Evolutionary conservation across 495 filamentous ascomycete genomes (phyloP).

Genomic region (Neurospora discreta): DNA sequence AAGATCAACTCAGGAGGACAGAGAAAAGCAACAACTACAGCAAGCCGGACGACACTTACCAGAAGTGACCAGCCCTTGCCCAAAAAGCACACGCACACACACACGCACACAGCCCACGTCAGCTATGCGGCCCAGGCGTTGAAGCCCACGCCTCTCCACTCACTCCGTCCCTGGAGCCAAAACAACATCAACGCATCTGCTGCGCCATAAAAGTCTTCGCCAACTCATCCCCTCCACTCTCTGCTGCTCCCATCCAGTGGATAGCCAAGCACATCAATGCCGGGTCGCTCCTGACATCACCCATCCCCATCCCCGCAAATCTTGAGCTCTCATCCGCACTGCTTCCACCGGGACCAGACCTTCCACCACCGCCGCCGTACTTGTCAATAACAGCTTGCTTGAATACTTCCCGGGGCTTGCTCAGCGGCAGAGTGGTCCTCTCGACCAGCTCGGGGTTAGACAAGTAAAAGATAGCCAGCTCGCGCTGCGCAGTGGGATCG

Average conservation of each 20-base stretch:
- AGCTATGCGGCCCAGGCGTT: background rate
- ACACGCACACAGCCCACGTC: background rate
- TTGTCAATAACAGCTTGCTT: slow-evolving; percentile 78
- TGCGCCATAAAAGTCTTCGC: slow-evolving; percentile 78
- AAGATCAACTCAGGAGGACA: background rate
- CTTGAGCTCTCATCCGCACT: slow-evolving; percentile 1
- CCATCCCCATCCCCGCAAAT: slow-evolving; percentile 20
- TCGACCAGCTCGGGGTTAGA: slow-evolving; percentile 85
- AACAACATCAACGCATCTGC: slow-evolving; percentile 20
- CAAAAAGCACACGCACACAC: background rate
- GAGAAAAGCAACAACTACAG: background rate
- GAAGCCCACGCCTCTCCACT: background rate
- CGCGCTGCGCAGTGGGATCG: slow-evolving; percentile 81
- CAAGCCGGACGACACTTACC: background rate
- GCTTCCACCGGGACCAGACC: slow-evolving; percentile 11
- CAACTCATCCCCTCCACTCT: slow-evolving; percentile 75
- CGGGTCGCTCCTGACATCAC: slow-evolving; percentile 63
- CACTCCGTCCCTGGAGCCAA: background rate
- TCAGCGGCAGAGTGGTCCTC: slow-evolving; percentile 72
- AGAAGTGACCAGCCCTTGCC: background rate
- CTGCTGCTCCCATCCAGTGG: slow-evolving; percentile 96
- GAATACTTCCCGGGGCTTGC: slow-evolving; percentile 80
- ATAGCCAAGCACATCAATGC: slow-evolving; percentile 91
- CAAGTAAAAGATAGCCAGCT: slow-evolving; percentile 88
- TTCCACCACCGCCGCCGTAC: slow-evolving; percentile 36